phyloP scores from a whole-genome alignment of 2,329 filamentous ascomycete species.

The Aureobasidium sp. region DNA sequence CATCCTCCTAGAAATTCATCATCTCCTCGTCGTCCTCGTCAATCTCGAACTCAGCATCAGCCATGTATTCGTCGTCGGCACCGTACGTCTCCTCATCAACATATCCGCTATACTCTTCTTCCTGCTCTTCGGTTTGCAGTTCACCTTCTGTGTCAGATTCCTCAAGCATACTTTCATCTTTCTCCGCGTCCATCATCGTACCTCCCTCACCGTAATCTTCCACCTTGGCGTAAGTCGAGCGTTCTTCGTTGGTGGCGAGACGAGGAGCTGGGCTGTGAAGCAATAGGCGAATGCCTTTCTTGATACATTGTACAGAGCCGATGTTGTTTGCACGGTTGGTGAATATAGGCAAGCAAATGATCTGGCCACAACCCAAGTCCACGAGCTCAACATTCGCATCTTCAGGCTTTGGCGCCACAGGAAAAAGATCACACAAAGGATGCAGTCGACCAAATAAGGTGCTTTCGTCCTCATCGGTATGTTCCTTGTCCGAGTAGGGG shows the following conservation, averaged over 20 bases:
- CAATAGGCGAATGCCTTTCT: not conserved
- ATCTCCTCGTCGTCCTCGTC: not conserved
- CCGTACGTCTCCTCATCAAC: not conserved
- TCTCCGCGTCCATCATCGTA: not conserved
- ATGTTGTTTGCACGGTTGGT: not conserved
- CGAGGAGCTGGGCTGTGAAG: not conserved
- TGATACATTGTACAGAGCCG: not conserved
- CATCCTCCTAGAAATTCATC: not conserved
- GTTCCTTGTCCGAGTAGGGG: not conserved
- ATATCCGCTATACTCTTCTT: slow-evolving; percentile 1
- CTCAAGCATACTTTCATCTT: not conserved
- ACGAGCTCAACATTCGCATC: slow-evolving; percentile 13
- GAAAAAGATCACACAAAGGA: slow-evolving; percentile 9
- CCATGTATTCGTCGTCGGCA: not conserved
- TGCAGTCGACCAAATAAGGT: not conserved
- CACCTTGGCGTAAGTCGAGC: not conserved
- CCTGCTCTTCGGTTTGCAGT: not conserved
- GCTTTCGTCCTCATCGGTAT: not conserved
- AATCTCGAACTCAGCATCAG: not conserved
- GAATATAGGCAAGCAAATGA: not conserved
- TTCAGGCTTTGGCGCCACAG: not conserved
- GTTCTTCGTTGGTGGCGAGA: not conserved
- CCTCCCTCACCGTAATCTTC: slow-evolving; percentile 2
- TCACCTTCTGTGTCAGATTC: not conserved
- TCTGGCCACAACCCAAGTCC: not conserved